These are phyloP conservation scores for Penicillium longicatenatum DNA, from an alignment of 495 filamentous ascomycete genomes.

Conservation along the genomic window DNA sequence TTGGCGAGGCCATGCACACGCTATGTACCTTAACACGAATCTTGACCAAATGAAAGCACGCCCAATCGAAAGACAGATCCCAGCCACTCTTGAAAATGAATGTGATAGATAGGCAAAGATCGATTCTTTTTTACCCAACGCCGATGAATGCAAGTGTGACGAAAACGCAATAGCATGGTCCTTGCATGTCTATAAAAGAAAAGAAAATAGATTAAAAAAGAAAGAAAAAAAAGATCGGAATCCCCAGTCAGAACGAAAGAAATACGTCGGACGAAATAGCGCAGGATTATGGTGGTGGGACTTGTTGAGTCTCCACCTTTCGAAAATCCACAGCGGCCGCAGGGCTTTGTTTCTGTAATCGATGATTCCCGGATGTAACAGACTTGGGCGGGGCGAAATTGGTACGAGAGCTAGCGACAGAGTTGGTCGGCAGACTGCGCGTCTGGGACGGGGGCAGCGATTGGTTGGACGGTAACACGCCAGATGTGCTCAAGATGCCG, in stretches of 20 bases:
- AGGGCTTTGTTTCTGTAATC: constrained; percentile 27
- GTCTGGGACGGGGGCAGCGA: not conserved
- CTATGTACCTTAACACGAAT: not conserved
- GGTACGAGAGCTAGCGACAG: constrained; percentile 36
- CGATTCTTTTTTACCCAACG: constrained; percentile 2
- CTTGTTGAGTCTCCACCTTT: constrained; percentile 15
- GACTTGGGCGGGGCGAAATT: constrained; percentile 16
- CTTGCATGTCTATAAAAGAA: not conserved
- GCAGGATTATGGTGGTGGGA: constrained; percentile 15
- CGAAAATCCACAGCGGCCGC: constrained; percentile 30
- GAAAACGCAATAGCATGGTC: constrained; percentile 10
- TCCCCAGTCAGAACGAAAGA: not conserved
- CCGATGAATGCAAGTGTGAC: constrained; percentile 12
- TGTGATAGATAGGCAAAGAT: not conserved
- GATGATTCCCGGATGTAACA: constrained; percentile 13
- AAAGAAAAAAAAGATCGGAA: not conserved
- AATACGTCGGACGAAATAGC: constrained; percentile 11
- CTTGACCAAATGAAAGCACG: not conserved
- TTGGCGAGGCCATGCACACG: not conserved
- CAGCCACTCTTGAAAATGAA: not conserved
- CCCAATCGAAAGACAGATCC: constrained; percentile 2
- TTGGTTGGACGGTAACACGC: not conserved
- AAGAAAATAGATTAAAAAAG: not conserved
- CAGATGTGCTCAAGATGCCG: constrained; percentile 16
- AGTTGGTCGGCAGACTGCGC: constrained; percentile 7